These are phyloP conservation scores for Calocybe indica DNA, from an alignment of 768 basidiomycete species.

Conservation along the genomic window DNA sequence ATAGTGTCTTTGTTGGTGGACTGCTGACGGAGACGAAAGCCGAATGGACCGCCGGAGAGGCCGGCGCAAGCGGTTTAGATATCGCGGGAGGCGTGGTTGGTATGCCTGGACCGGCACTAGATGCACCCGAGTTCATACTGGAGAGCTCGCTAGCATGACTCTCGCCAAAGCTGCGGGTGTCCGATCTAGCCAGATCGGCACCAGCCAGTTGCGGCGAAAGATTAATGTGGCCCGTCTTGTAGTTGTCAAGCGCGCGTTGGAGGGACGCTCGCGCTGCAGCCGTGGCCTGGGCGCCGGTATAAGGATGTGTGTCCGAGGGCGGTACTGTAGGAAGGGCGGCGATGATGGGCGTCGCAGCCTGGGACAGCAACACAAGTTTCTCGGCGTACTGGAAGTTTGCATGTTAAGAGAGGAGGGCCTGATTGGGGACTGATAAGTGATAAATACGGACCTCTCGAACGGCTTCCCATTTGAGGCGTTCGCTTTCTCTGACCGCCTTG, in stretches of 20 bases:
- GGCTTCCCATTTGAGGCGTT: constrained; percentile 74
- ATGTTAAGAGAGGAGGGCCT: background rate
- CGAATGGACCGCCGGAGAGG: constrained; percentile 15
- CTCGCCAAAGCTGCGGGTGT: constrained; percentile 80
- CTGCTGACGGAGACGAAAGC: background rate
- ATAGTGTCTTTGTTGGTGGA: too few relatives aligned
- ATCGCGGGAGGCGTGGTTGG: constrained; percentile 11
- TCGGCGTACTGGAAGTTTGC: constrained; percentile 61
- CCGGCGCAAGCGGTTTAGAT: constrained; percentile 10
- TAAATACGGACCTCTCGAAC: constrained; percentile 58
- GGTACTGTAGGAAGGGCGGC: constrained; percentile 63
- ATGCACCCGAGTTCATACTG: constrained; percentile 35
- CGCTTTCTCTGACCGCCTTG: constrained; percentile 71
- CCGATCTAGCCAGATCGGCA: constrained; percentile 60
- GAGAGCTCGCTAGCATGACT: constrained; percentile 74
- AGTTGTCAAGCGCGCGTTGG: constrained; percentile 75
- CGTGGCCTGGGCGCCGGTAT: constrained; percentile 56
- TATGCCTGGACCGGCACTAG: constrained; percentile 4
- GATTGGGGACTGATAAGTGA: too few relatives aligned
- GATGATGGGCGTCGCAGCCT: constrained; percentile 62
- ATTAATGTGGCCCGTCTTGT: constrained; percentile 59
- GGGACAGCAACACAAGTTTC: constrained; percentile 68
- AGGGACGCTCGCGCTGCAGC: constrained; percentile 68
- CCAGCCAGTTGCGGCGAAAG: constrained; percentile 39
- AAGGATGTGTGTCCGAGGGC: constrained; percentile 49